A percentile compares a stretch with the other conserved stretches of the same genome.
These are phyloP conservation scores for Skeletonema menzelii DNA, from an alignment of 108 stramenopile genomes.

Conservation along the genomic window DNA sequence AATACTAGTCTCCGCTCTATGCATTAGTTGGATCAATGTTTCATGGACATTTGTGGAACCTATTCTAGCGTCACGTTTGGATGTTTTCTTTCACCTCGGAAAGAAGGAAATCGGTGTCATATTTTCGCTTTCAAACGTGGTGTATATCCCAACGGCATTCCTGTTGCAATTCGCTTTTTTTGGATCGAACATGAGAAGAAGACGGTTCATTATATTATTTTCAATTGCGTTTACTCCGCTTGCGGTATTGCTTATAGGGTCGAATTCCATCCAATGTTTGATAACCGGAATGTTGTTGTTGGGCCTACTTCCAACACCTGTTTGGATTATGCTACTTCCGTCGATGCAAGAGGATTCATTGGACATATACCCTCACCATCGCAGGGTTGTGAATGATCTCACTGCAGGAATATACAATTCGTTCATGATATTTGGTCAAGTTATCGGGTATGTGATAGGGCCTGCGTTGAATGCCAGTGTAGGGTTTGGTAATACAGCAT, in stretches of 20 bases:
- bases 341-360: conserved; percentile 42
- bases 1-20: conserved; percentile 23
- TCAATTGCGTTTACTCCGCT: conserved; percentile 30
- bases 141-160: conserved; percentile 39
- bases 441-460: conserved; percentile 39
- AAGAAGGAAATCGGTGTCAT: conserved; percentile 37
- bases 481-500: conserved; percentile 27
- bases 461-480: conserved; percentile 17
- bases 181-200: conserved; percentile 6
- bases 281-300: conserved; percentile 15
- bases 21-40: conserved; percentile 37
- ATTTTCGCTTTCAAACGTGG: conserved; percentile 35
- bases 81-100: conserved; percentile 11
- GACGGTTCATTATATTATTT: conserved; percentile 2
- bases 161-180: conserved; percentile 26
- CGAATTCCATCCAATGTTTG: conserved; percentile 17
- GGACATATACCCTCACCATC: conserved; percentile 12
- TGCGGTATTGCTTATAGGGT: conserved; percentile 29
- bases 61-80: conserved; percentile 29
- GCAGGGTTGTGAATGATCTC: conserved; percentile 27
- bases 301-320: conserved; percentile 38
- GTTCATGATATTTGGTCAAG: conserved; percentile 41
- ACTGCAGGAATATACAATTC: conserved; percentile 44
- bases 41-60: conserved; percentile 43
- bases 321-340: conserved; percentile 37